A percentile compares a stretch with the other conserved stretches of the same genome.
These are phyloP conservation scores for Thermochaetoides thermophila DNA, from an alignment of 495 filamentous ascomycete species.

Conservation along the genomic window DNA sequence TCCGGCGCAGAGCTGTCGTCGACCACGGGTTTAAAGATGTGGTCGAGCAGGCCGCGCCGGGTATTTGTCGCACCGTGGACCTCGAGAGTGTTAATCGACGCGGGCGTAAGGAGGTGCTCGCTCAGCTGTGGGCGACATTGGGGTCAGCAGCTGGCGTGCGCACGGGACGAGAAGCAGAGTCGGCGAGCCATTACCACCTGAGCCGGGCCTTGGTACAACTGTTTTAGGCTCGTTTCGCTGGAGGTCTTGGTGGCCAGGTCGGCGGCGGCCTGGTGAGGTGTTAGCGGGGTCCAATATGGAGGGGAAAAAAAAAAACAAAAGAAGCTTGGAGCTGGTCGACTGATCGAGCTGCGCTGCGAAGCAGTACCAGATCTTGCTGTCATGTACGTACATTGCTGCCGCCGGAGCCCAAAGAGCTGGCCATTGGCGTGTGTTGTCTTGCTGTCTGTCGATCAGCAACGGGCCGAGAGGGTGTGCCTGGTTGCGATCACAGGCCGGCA, in stretches of 20 bases:
- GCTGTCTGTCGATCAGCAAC: background rate
- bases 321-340: conserved; percentile 1
- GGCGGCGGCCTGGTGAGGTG: conserved; percentile 2
- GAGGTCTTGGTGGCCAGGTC: conserved; percentile 1
- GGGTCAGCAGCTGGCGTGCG: background rate
- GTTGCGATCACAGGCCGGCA: background rate
- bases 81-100: conserved; percentile 67
- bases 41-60: conserved; percentile 61
- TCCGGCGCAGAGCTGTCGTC: conserved; percentile 46
- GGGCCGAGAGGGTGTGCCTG: too few relatives aligned
- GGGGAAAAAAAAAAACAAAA: too few relatives aligned
- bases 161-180: background rate
- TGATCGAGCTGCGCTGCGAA: too few relatives aligned
- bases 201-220: background rate
- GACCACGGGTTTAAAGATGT: conserved; percentile 62
- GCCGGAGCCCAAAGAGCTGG: conserved; percentile 6
- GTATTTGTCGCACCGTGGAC: conserved; percentile 68
- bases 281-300: too few relatives aligned
- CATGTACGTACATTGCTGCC: conserved; percentile 13
- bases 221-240: background rate
- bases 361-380: too few relatives aligned
- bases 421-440: conserved; percentile 8
- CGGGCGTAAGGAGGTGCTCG: conserved; percentile 54
- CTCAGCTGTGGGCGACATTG: conserved; percentile 35
- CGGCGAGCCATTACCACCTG: conserved; percentile 3